Evolutionary conservation across 805 yeast species (phyloP).

Genomic region (Kregervanrija fluxuum): DNA sequence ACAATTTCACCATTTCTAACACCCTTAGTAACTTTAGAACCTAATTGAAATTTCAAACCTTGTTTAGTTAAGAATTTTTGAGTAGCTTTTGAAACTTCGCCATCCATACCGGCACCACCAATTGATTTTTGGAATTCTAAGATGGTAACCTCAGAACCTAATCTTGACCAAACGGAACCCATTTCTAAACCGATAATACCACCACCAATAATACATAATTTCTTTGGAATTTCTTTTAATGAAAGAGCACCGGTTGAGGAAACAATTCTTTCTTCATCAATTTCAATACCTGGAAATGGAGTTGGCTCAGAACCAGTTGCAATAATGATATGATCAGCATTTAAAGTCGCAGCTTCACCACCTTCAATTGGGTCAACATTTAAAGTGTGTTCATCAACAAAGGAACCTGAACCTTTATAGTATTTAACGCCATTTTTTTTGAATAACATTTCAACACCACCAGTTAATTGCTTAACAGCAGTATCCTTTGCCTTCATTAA

Average conservation of each 20-base stretch:
- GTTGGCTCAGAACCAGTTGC: conserved; percentile 99
- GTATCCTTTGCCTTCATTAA: conserved; percentile 91
- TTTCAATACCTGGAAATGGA: conserved; percentile 95
- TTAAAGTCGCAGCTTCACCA: conserved; percentile 59
- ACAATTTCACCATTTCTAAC: conserved; percentile 85
- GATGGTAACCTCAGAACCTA: conserved; percentile 93
- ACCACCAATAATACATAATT: conserved; percentile 91
- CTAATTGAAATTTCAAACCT: conserved; percentile 87
- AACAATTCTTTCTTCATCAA: conserved; percentile 96
- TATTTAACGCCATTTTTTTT: conserved; percentile 93
- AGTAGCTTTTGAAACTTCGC: conserved; percentile 83
- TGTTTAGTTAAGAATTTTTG: conserved; percentile 90
- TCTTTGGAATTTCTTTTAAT: conserved; percentile 86
- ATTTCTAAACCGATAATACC: conserved; percentile 99
- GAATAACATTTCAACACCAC: conserved; percentile 91
- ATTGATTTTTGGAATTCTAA: conserved; percentile 84
- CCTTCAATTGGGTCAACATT: conserved; percentile 85
- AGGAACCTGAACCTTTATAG: conserved; percentile 89
- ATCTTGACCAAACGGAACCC: conserved; percentile 96
- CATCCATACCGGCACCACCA: conserved; percentile 99
- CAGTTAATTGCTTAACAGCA: conserved; percentile 81
- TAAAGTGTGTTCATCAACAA: conserved; percentile 71
- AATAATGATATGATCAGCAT: conserved; percentile 82
- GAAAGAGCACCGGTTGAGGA: conserved; percentile 89
- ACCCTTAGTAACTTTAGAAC: conserved; percentile 87